phyloP scores from a whole-genome alignment of 352 stramenopile genomes.

The Pythium sp. region DNA sequence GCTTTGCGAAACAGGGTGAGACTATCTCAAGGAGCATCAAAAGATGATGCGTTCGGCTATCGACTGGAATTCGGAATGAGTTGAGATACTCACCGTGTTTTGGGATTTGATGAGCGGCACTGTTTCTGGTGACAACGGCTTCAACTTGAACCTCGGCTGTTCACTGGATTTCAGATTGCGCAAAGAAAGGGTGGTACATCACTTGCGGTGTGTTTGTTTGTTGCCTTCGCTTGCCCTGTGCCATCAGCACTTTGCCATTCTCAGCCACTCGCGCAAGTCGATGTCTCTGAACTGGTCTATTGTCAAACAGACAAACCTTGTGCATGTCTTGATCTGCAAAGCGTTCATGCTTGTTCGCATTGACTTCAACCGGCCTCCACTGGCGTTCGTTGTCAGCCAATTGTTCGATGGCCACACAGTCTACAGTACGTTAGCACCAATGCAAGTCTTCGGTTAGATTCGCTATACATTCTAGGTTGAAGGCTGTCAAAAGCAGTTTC shows the following conservation, averaged over 20 bases:
- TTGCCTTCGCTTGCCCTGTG: background rate
- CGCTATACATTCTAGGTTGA: too few species aligned
- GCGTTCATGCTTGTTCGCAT: too few species aligned
- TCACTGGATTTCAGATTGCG: slow-evolving; percentile 9
- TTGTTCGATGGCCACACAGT: too few species aligned
- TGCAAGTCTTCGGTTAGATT: too few species aligned
- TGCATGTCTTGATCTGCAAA: too few species aligned
- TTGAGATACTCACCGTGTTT: background rate
- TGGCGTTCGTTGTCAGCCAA: too few species aligned
- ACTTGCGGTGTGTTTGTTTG: background rate
- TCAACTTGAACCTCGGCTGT: slow-evolving; percentile 9
- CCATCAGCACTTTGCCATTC: background rate
- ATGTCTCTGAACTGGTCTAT: too few species aligned
- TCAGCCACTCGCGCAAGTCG: background rate
- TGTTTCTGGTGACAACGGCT: background rate
- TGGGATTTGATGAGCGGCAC: background rate
- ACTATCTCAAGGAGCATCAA: background rate
- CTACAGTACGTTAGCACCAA: too few species aligned
- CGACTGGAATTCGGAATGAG: background rate
- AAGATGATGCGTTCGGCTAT: background rate
- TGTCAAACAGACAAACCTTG: too few species aligned
- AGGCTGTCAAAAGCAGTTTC: too few species aligned
- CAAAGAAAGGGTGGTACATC: slow-evolving; percentile 5
- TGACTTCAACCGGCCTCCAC: too few species aligned
- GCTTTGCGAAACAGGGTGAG: background rate